Percentiles rank a stretch among this genome's conserved stretches.
Evolutionary conservation across 2,329 filamentous ascomycete genomes (phyloP).

Genomic region (Ascochyta lentis): DNA sequence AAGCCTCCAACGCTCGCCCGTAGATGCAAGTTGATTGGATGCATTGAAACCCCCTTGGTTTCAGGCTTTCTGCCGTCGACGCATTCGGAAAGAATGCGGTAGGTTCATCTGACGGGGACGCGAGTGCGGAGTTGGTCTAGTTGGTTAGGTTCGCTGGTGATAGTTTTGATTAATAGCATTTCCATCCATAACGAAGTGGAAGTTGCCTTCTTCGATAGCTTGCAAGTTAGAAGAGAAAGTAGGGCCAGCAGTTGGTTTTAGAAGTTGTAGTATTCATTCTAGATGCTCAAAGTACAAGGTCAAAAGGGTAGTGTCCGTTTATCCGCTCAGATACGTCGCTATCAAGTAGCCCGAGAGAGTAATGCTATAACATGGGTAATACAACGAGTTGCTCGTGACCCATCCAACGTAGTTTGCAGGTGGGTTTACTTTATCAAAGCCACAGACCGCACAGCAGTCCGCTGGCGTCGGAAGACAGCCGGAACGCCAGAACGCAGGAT

Average conservation of each 20-base stretch:
- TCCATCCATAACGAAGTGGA: too few species aligned
- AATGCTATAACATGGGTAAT: slow-evolving; percentile 15
- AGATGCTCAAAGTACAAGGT: slow-evolving; percentile 15
- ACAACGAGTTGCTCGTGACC: slow-evolving; percentile 16
- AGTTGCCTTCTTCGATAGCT: too few species aligned
- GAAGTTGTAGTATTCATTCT: slow-evolving; percentile 21
- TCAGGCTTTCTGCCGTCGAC: too few species aligned
- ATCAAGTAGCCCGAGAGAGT: slow-evolving; percentile 1
- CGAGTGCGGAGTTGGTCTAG: too few species aligned
- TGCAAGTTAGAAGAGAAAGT: too few species aligned
- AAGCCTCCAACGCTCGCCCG: too few species aligned
- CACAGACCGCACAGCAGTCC: slow-evolving; percentile 30
- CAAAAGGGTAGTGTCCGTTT: slow-evolving; percentile 7
- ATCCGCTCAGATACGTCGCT: slow-evolving; percentile 4
- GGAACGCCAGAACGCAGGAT: slow-evolving; percentile 31
- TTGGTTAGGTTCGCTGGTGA: too few species aligned
- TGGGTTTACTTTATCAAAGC: slow-evolving; percentile 27
- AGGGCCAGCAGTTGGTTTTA: not conserved
- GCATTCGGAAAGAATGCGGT: too few species aligned
- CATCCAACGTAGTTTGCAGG: slow-evolving; percentile 13
- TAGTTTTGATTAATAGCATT: too few species aligned
- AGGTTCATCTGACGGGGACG: too few species aligned
- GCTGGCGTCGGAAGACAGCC: slow-evolving; percentile 30
- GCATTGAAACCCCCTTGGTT: too few species aligned
- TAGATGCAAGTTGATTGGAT: too few species aligned